Conservation (phyloP, 371 early-diverging fungal species). For the Mortierella sp. region DNA sequence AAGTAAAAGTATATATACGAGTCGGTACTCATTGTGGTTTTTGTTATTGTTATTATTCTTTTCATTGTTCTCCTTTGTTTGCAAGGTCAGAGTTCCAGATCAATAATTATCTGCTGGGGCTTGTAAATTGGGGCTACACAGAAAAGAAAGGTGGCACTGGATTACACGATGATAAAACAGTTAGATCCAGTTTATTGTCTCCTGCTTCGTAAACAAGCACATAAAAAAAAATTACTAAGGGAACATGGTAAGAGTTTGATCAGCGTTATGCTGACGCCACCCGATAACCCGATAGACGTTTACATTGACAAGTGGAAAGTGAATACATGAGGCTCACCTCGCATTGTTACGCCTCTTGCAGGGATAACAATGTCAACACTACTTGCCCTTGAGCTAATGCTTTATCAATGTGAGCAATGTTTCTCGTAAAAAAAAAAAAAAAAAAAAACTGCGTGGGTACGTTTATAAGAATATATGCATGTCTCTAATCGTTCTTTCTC, state of each 20-base stretch:
- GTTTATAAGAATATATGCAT: not conserved
- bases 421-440: not conserved
- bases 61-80: no score
- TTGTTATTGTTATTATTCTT: no score
- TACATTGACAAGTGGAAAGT: not conserved
- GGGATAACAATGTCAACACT: not conserved
- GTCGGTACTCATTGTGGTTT: no score
- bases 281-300: not conserved
- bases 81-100: no score
- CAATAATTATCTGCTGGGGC: no score
- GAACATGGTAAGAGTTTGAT: not conserved
- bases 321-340: not conserved
- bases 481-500: not conserved
- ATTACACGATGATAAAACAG: no score
- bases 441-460: no score
- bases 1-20: no score
- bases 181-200: no score
- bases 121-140: no score
- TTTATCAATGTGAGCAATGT: not conserved
- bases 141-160: no score
- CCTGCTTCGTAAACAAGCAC: no score
- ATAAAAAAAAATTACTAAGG: not conserved
- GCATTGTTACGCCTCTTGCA: not conserved
- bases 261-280: not conserved
- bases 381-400: not conserved